Conservation (phyloP, 768 basidiomycete genomes). For the Leccinum sublutescens region DNA sequence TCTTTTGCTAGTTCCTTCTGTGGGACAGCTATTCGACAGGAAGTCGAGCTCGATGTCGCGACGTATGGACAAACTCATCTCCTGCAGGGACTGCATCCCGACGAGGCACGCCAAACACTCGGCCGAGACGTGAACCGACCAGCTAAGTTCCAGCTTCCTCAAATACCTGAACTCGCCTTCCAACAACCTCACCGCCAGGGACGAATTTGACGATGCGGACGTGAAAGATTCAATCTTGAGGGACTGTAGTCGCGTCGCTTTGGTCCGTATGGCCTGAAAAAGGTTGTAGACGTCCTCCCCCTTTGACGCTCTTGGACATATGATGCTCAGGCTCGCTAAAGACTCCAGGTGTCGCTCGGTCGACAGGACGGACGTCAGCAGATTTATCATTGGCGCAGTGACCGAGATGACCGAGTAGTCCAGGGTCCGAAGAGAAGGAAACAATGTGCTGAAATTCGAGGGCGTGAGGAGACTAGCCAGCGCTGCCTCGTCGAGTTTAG, state of each 20-base stretch:
- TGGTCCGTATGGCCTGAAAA: conserved; percentile 23
- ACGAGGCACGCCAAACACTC: conserved; percentile 23
- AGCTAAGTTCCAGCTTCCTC: conserved; percentile 25
- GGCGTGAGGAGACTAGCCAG: conserved; percentile 21
- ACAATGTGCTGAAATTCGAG: conserved; percentile 19
- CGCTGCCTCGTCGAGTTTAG: conserved; percentile 26
- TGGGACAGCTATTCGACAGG: conserved; percentile 10
- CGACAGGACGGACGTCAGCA: conserved; percentile 21
- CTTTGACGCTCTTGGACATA: conserved; percentile 23
- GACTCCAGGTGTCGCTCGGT: conserved; percentile 15
- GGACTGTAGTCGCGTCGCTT: conserved; percentile 18
- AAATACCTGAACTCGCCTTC: conserved; percentile 19
- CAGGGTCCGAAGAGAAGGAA: conserved; percentile 26
- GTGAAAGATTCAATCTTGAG: conserved; percentile 26
- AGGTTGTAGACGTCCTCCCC: conserved; percentile 20
- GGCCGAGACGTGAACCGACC: conserved; percentile 23
- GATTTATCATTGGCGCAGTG: conserved; percentile 15
- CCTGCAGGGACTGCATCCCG: conserved; percentile 23
- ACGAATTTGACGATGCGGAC: conserved; percentile 7
- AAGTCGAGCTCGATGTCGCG: conserved; percentile 17
- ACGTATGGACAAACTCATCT: conserved; percentile 22
- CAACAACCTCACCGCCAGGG: conserved; percentile 17
- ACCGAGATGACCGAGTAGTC: conserved; percentile 30
- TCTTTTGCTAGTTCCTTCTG: neutral
- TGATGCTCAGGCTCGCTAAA: conserved; percentile 23